Percentiles rank a stretch among this genome's conserved stretches.
phyloP scores from a whole-genome alignment of 179 eudicot species.

The Pouteria campechiana region DNA sequence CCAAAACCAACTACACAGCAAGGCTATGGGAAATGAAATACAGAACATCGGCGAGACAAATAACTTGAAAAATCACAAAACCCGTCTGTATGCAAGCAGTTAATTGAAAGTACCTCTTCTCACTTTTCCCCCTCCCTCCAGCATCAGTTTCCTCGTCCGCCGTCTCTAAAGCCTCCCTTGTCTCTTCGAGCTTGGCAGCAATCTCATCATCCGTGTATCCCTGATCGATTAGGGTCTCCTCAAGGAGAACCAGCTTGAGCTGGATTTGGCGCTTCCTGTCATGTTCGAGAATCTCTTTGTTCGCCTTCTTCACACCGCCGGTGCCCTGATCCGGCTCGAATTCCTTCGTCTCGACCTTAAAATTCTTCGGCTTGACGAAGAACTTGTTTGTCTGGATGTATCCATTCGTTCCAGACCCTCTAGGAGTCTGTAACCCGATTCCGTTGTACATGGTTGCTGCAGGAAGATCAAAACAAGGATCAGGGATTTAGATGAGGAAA shows the following conservation, averaged over 20 bases:
- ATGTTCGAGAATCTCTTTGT: conserved; percentile 76
- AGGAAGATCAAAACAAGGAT: too few species aligned
- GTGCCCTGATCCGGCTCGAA: conserved; percentile 62
- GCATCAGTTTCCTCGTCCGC: conserved; percentile 23
- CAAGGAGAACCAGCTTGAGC: conserved; percentile 71
- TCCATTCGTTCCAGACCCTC: conserved; percentile 96
- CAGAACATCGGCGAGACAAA: too few species aligned
- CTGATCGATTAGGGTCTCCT: conserved; percentile 72
- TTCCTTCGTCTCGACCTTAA: conserved; percentile 33
- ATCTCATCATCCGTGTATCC: conserved; percentile 75
- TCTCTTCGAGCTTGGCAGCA: conserved; percentile 54
- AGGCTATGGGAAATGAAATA: too few species aligned
- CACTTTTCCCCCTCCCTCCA: too few species aligned
- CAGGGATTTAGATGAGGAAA: too few species aligned
- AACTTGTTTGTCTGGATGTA: conserved; percentile 81
- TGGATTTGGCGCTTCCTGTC: conserved; percentile 92
- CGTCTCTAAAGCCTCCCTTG: conserved; percentile 48
- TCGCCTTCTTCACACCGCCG: conserved; percentile 68
- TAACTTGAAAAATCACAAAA: too few species aligned
- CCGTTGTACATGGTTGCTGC: conserved; percentile 99
- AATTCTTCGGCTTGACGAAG: conserved; percentile 45
- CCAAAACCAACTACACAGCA: too few species aligned
- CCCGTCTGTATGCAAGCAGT: too few species aligned
- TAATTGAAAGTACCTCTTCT: too few species aligned
- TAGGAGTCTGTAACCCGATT: conserved; percentile 77